Conservation (phyloP, 176 grass and related monocot genomes). For the Alopecurus myosuroides region DNA sequence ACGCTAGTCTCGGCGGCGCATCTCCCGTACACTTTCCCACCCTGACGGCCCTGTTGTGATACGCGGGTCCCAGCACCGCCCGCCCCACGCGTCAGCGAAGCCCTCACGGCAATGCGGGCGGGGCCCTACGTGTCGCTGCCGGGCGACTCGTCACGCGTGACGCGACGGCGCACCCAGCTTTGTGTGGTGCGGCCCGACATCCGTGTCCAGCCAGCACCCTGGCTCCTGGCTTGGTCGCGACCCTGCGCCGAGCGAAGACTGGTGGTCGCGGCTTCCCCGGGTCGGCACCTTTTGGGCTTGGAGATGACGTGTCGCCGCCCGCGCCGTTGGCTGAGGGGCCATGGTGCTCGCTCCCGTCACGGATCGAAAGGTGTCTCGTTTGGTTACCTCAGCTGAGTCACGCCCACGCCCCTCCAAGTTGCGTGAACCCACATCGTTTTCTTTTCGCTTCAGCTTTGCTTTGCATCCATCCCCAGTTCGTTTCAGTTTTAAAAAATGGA, state of each 20-base stretch:
- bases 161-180: background rate
- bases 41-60: background rate
- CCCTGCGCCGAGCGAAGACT: background rate
- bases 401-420: too few relatives aligned
- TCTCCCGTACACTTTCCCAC: background rate
- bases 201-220: background rate
- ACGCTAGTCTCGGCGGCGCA: background rate
- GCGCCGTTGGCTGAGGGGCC: too few relatives aligned
- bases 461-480: too few relatives aligned
- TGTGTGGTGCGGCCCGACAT: too few relatives aligned
- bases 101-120: background rate
- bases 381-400: too few relatives aligned
- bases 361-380: too few relatives aligned
- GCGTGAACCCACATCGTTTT: too few relatives aligned
- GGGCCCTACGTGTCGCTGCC: background rate
- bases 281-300: background rate
- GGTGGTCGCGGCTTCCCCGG: background rate
- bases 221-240: background rate
- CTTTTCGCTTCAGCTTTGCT: too few relatives aligned
- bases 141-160: background rate
- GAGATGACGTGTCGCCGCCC: too few relatives aligned
- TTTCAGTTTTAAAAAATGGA: too few relatives aligned
- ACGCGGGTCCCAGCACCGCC: fast-evolving
- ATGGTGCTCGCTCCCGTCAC: too few relatives aligned
- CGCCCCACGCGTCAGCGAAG: background rate